Percentiles rank a stretch among this genome's conserved stretches.
Conservation (phyloP, 129 eudicot species). For the Tagetes erecta region DNA sequence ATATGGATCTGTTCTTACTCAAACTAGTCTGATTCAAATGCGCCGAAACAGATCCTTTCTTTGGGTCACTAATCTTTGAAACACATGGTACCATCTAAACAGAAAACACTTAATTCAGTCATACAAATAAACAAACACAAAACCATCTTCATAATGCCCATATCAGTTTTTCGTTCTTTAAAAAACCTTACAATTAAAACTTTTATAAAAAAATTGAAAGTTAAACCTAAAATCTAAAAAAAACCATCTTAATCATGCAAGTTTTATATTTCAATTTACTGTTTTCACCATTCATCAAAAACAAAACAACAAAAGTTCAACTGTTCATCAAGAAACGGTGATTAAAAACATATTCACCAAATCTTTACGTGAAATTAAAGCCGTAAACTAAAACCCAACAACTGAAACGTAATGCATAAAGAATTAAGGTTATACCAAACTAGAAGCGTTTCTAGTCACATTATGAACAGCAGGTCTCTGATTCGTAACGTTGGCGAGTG, state of each 20-base stretch:
- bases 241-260: too few species aligned
- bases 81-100: constrained; percentile 56
- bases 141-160: neutral
- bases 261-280: neutral
- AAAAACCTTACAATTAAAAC: too few species aligned
- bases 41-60: constrained; percentile 52
- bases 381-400: neutral
- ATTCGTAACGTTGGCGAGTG: constrained; percentile 62
- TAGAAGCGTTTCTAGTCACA: constrained; percentile 30
- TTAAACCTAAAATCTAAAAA: too few species aligned
- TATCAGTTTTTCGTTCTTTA: neutral
- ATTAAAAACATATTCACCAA: neutral
- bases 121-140: neutral
- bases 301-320: neutral
- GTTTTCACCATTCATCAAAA: neutral
- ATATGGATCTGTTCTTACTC: constrained; percentile 9
- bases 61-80: constrained; percentile 44
- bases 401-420: neutral
- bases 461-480: constrained; percentile 39
- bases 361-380: neutral
- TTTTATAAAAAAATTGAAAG: too few species aligned
- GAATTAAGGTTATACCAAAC: constrained; percentile 34
- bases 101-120: neutral
- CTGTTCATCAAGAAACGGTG: constrained; percentile 5
- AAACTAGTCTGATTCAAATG: constrained; percentile 33